Percentiles rank a stretch among this genome's conserved stretches.
These are phyloP conservation scores for Rhodotorula sp. DNA, from an alignment of 1,284 basidiomycete genomes.

Conservation along the genomic window DNA sequence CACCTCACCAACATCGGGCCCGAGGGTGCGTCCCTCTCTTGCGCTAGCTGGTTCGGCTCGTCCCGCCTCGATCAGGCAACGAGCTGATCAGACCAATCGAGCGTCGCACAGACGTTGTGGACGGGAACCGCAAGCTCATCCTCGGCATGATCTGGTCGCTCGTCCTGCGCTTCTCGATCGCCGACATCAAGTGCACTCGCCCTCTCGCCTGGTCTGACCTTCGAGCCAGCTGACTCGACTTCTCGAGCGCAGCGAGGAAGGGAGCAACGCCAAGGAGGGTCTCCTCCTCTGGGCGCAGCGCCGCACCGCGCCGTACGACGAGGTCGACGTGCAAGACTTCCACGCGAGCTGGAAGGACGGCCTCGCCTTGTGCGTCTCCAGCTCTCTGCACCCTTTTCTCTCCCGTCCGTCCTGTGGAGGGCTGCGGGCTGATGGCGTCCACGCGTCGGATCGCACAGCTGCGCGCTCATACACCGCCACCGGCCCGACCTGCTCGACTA, in stretches of 20 bases:
- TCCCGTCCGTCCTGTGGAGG: too few relatives aligned
- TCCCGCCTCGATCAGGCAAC: too few relatives aligned
- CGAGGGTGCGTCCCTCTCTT: constrained; percentile 63
- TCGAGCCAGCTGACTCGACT: too few relatives aligned
- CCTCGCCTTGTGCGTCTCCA: constrained; percentile 74
- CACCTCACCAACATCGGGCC: constrained; percentile 97
- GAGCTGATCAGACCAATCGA: too few relatives aligned
- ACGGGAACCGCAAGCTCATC: constrained; percentile 95
- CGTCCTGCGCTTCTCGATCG: constrained; percentile 94
- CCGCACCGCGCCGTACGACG: constrained; percentile 86
- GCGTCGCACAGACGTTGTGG: constrained; percentile 81
- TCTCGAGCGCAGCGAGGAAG: constrained; percentile 75
- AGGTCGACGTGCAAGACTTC: constrained; percentile 92
- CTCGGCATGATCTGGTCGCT: constrained; percentile 99
- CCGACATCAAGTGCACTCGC: constrained; percentile 82
- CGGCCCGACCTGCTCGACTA: constrained; percentile 92
- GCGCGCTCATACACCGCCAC: constrained; percentile 94
- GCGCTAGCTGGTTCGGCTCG: neutral
- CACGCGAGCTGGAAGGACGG: constrained; percentile 90
- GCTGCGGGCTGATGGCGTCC: too few relatives aligned
- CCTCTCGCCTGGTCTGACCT: neutral
- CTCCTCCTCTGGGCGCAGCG: constrained; percentile 96
- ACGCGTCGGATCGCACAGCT: too few relatives aligned
- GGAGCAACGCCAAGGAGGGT: constrained; percentile 93
- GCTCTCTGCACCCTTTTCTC: neutral